These are phyloP conservation scores for Dianthus caryophyllus DNA, from an alignment of 148 eudicot species.

Conservation along the genomic window DNA sequence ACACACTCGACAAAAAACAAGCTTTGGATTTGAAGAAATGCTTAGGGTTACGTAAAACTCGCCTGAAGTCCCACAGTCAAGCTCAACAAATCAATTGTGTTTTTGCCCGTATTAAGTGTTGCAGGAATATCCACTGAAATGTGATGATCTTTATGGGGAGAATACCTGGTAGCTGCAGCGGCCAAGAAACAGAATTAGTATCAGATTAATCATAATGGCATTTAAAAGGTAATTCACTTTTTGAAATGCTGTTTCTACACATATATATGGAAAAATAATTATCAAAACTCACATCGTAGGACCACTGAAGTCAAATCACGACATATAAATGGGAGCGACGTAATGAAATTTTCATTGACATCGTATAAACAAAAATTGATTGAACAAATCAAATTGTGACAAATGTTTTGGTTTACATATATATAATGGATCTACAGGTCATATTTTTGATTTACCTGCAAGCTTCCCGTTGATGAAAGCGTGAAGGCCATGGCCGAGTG, in stretches of 20 bases:
- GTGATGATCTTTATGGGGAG: conserved; percentile 34
- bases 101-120: conserved; percentile 50
- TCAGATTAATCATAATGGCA: not conserved
- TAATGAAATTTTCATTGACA: no score
- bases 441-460: conserved; percentile 41
- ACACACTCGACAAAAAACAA: not conserved
- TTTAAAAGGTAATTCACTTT: no score
- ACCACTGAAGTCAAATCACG: no score
- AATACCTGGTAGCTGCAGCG: conserved; percentile 34
- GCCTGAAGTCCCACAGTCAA: conserved; percentile 95
- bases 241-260: no score
- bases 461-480: conserved; percentile 71
- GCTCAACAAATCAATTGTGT: conserved; percentile 78
- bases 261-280: no score
- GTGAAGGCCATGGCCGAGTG: conserved; percentile 84
- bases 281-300: no score
- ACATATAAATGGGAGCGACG: no score
- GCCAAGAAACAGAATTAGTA: not conserved
- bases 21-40: not conserved
- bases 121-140: conserved; percentile 48
- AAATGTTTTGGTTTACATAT: not conserved
- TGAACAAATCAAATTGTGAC: not conserved
- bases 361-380: not conserved
- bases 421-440: not conserved
- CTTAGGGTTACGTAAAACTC: not conserved